A percentile compares a stretch with the other conserved stretches of the same genome.
Conservation (phyloP, 495 filamentous ascomycete genomes). For the Penicillium diatomitis region DNA sequence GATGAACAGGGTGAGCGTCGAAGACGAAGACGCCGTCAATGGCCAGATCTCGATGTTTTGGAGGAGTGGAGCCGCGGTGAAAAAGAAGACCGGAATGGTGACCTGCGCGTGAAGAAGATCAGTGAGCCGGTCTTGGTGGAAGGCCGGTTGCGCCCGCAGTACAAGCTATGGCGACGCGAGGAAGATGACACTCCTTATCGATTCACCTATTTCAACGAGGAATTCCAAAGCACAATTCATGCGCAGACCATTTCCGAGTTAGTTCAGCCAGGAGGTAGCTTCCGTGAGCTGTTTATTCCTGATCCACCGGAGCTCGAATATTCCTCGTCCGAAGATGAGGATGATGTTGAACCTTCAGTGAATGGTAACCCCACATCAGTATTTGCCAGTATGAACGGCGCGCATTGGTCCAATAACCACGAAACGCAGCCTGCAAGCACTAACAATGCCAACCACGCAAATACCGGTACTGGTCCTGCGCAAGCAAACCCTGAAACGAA, state of each 20-base stretch:
- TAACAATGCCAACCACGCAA: neutral
- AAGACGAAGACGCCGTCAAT: slow-evolving; percentile 45
- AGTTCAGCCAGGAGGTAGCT: slow-evolving; percentile 71
- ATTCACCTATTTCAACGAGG: slow-evolving; percentile 98
- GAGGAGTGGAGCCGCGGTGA: slow-evolving; percentile 89
- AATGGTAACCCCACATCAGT: slow-evolving; percentile 1
- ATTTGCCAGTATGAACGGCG: neutral
- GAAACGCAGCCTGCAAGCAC: neutral
- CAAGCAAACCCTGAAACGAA: neutral
- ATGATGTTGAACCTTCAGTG: slow-evolving; percentile 23
- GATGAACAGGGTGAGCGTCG: slow-evolving; percentile 42
- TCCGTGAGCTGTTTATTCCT: slow-evolving; percentile 77
- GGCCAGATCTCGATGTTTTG: slow-evolving; percentile 65
- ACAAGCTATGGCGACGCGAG: slow-evolving; percentile 69
- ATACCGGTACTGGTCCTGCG: neutral
- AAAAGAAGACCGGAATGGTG: slow-evolving; percentile 81
- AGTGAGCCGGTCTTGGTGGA: slow-evolving; percentile 87
- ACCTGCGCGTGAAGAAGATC: slow-evolving; percentile 81
- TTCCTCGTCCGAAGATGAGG: slow-evolving; percentile 55
- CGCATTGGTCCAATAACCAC: neutral
- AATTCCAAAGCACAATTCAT: slow-evolving; percentile 88
- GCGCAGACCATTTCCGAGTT: slow-evolving; percentile 90
- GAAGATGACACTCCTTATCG: slow-evolving; percentile 89
- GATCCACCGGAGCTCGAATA: slow-evolving; percentile 57
- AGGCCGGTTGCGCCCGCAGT: slow-evolving; percentile 76